Conservation (phyloP, 1,284 basidiomycete genomes). For the Schizopora paradoxa region DNA sequence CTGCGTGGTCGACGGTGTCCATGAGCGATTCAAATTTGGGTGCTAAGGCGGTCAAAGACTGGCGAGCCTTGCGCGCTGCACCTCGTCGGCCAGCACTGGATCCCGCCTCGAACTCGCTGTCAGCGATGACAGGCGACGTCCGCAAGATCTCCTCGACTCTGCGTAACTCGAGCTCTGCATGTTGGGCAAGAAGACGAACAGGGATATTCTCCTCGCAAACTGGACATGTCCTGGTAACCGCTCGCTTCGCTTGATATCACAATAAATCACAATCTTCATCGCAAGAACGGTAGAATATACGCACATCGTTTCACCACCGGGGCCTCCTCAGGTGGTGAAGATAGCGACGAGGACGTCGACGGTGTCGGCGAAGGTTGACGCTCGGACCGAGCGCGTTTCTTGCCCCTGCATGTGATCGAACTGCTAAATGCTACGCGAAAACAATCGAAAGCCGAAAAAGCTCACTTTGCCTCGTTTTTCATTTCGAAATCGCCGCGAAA, state of each 20-base stretch:
- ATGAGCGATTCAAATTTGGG: conserved; percentile 26
- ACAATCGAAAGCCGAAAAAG: background rate
- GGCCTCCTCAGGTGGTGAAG: conserved; percentile 26
- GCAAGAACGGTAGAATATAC: conserved; percentile 3
- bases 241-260: conserved; percentile 49
- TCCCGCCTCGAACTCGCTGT: conserved; percentile 36
- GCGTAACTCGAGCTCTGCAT: conserved; percentile 58
- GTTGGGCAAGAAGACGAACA: conserved; percentile 55
- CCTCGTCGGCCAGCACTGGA: conserved; percentile 44
- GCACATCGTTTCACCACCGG: conserved; percentile 15
- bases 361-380: conserved; percentile 11
- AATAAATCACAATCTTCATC: conserved; percentile 9
- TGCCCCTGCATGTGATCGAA: conserved; percentile 21
- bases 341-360: conserved; percentile 23
- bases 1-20: conserved; percentile 37
- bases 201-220: conserved; percentile 68
- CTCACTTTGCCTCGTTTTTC: conserved; percentile 7
- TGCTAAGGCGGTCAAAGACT: conserved; percentile 37
- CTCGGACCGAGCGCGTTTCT: conserved; percentile 21
- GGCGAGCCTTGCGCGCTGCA: conserved; percentile 62
- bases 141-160: conserved; percentile 62
- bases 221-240: conserved; percentile 67
- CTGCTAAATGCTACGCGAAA: background rate
- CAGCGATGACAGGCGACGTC: conserved; percentile 49
- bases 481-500: background rate